Conservation (phyloP, 2,329 filamentous ascomycete genomes). For the Talaromyces marneffei region DNA sequence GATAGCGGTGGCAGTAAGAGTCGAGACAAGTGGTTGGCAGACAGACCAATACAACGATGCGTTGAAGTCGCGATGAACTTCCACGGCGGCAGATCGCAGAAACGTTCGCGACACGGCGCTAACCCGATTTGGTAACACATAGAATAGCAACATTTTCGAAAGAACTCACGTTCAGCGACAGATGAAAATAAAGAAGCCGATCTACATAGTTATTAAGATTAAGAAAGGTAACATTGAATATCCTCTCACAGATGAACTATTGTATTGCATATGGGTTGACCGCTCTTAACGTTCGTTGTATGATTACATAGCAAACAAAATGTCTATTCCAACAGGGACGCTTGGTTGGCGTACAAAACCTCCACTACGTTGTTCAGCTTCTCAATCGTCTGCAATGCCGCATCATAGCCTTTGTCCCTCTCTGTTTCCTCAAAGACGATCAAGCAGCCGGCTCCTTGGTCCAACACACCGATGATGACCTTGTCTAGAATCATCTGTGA, state of each 20-base stretch:
- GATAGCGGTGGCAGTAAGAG: neutral
- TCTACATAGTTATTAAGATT: neutral
- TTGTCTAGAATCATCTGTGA: slow-evolving; percentile 99
- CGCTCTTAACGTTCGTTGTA: neutral
- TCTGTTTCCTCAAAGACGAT: slow-evolving; percentile 96
- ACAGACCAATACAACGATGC: neutral
- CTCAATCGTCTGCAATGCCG: slow-evolving; percentile 88
- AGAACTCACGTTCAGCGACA: neutral
- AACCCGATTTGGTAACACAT: slow-evolving; percentile 6
- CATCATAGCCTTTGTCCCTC: slow-evolving; percentile 88
- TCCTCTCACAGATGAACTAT: too few relatives aligned
- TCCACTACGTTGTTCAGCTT: slow-evolving; percentile 97
- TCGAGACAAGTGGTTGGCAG: neutral
- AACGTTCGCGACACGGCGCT: slow-evolving; percentile 7
- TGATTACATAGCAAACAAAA: neutral
- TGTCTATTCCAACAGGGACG: slow-evolving; percentile 79
- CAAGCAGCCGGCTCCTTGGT: slow-evolving; percentile 94
- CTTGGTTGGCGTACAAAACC: slow-evolving; percentile 95
- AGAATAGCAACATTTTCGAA: neutral
- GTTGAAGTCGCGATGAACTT: slow-evolving; percentile 11
- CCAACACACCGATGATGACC: slow-evolving; percentile 93
- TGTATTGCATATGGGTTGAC: neutral
- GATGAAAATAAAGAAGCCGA: neutral
- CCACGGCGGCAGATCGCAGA: neutral
- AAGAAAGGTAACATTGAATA: too few relatives aligned